Percentiles rank a stretch among this genome's conserved stretches.
These are phyloP conservation scores for Boehmeria nivea DNA, from an alignment of 306 rosid genomes.

Conservation along the genomic window DNA sequence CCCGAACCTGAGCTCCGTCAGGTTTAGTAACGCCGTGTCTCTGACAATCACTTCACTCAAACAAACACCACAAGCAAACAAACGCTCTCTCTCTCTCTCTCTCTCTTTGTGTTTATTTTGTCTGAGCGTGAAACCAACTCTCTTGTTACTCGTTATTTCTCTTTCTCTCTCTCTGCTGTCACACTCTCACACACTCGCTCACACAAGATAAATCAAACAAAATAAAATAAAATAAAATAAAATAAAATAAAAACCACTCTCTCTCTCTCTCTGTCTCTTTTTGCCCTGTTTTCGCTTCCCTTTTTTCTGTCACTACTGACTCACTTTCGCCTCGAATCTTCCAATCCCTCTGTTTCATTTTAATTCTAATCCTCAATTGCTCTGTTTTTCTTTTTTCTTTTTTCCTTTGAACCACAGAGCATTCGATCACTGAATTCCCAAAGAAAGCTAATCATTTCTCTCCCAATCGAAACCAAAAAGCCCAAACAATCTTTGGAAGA, in stretches of 20 bases:
- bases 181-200: neutral
- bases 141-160: slow-evolving; percentile 4
- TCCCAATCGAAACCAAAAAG: too few relatives aligned
- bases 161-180: neutral
- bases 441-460: too few relatives aligned
- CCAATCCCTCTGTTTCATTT: too few relatives aligned
- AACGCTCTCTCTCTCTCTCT: neutral
- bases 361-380: too few relatives aligned
- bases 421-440: too few relatives aligned
- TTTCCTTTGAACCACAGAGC: too few relatives aligned
- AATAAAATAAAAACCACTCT: neutral
- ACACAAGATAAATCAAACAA: too few relatives aligned
- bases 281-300: too few relatives aligned
- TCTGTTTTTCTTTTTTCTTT: slow-evolving; percentile 20
- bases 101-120: slow-evolving; percentile 10
- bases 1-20: slow-evolving; percentile 15
- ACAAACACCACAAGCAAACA: neutral
- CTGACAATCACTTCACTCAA: neutral
- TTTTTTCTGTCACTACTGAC: too few relatives aligned
- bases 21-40: neutral
- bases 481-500: too few relatives aligned
- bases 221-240: too few relatives aligned
- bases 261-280: neutral
- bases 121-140: slow-evolving; percentile 6
- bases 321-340: too few relatives aligned